Conservation (phyloP, 2,329 filamentous ascomycete species). For the Exophiala dermatitidis region DNA sequence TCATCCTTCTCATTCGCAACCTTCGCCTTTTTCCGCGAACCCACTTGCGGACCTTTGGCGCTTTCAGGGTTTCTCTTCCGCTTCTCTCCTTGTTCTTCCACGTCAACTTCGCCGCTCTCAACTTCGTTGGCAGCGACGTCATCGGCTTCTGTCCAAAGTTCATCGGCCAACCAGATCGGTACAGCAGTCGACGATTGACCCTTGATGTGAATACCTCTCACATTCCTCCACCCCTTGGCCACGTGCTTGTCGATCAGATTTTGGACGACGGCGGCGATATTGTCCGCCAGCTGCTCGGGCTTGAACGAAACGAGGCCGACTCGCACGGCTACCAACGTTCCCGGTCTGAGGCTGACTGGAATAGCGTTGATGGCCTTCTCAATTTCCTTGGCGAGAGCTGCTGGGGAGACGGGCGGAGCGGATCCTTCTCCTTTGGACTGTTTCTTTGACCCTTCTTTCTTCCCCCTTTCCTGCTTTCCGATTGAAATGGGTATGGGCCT, state of each 20-base stretch:
- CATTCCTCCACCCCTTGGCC: slow-evolving; percentile 78
- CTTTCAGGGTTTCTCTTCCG: slow-evolving; percentile 23
- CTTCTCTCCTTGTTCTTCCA: slow-evolving; percentile 17
- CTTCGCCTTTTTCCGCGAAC: slow-evolving; percentile 23
- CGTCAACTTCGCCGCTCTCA: slow-evolving; percentile 28
- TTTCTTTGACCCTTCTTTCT: slow-evolving; percentile 46
- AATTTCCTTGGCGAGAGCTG: slow-evolving; percentile 71
- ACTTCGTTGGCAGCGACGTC: slow-evolving; percentile 56
- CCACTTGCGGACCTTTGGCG: slow-evolving; percentile 23
- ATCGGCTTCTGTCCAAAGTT: slow-evolving; percentile 77
- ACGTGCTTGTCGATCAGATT: slow-evolving; percentile 71
- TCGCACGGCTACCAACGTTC: slow-evolving; percentile 71
- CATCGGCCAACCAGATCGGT: slow-evolving; percentile 89
- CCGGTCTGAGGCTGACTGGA: slow-evolving; percentile 69
- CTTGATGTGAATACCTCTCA: slow-evolving; percentile 83
- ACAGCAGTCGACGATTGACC: slow-evolving; percentile 78
- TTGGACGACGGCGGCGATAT: slow-evolving; percentile 64
- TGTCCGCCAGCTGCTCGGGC: slow-evolving; percentile 69
- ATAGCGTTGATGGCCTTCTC: slow-evolving; percentile 69
- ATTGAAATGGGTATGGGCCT: slow-evolving; percentile 78
- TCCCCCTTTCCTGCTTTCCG: slow-evolving; percentile 54
- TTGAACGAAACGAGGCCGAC: slow-evolving; percentile 70
- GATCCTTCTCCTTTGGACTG: slow-evolving; percentile 37
- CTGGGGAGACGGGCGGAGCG: slow-evolving; percentile 49
- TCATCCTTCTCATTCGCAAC: slow-evolving; percentile 13